Conservation (phyloP, 176 grass and related monocot species). For the Oryza officinalis region DNA sequence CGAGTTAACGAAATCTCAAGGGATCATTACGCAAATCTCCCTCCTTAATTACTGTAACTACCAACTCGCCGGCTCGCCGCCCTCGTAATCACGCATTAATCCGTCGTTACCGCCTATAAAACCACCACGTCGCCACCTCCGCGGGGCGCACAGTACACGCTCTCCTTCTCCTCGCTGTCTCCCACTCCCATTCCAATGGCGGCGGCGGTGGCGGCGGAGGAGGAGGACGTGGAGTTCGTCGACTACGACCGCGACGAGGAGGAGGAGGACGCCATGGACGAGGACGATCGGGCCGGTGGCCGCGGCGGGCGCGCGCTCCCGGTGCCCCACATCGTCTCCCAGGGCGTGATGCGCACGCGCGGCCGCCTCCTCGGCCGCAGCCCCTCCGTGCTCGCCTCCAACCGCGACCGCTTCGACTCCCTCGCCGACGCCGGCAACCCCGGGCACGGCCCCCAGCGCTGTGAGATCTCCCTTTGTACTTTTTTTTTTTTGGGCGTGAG, state of each 20-base stretch:
- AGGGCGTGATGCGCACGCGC: slow-evolving; percentile 27
- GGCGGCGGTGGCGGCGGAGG: slow-evolving; percentile 13
- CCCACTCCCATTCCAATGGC: neutral
- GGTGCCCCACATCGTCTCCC: slow-evolving; percentile 52
- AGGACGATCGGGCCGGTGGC: slow-evolving; percentile 30
- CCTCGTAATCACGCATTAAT: slow-evolving; percentile 26
- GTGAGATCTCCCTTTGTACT: slow-evolving; percentile 29
- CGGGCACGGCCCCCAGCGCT: slow-evolving; percentile 43
- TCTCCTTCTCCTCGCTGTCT: neutral
- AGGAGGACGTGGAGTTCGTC: slow-evolving; percentile 41
- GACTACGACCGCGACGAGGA: slow-evolving; percentile 44
- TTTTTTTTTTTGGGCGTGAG: neutral
- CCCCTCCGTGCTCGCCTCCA: slow-evolving; percentile 46
- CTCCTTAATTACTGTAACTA: neutral
- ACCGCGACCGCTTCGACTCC: slow-evolving; percentile 38
- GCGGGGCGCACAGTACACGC: neutral
- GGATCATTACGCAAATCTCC: slow-evolving; percentile 9
- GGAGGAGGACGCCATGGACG: slow-evolving; percentile 50
- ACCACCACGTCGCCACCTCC: slow-evolving; percentile 24
- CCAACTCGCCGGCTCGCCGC: neutral
- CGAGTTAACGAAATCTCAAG: neutral
- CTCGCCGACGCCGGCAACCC: slow-evolving; percentile 1
- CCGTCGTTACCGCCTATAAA: slow-evolving; percentile 40
- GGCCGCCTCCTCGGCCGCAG: slow-evolving; percentile 44
- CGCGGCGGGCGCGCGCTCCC: slow-evolving; percentile 38